Base-by-base conservation (phyloP, 2,329 filamentous ascomycete genomes). In the Verticillium longisporum region DNA sequence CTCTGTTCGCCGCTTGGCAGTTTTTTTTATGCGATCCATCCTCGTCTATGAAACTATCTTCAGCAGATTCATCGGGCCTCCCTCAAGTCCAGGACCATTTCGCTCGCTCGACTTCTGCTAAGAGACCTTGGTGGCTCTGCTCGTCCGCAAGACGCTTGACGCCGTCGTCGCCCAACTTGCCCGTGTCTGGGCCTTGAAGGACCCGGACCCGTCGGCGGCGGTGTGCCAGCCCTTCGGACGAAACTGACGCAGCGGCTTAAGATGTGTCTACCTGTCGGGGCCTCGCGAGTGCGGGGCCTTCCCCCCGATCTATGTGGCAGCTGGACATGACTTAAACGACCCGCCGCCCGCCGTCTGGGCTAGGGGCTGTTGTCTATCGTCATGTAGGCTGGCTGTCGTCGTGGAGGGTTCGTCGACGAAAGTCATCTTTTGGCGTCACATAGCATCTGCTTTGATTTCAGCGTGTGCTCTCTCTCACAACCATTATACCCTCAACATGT, bases 401-500 rank as follows among this genome's bases (percentile, higher is more conserved):
- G 59, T 55, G 37, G 26, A 60, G 37, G 34, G 18, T 26, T 32
- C 34, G 14, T 41, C 26, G 38, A 21, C 38, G 37, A 32, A 13
- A 21, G 26, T 32, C 38, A 31, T 38, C 45, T 53, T 57, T 56
- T 15, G 6, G 41, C 21, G 18, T 53, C 34, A 26, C 26, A 33
- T 21, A 55, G 11, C 41, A 4, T 36, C 53, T 54, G 61, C 37
- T 33, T 57, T 41, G 31, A 21, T 15, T 31, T 14, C n/a, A 37
- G 26, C 53, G 50, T 13, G 36, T 60, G 21, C 21, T 26, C 26
- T 26, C 26, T 4, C 26, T 3, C 4, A 26, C 4, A 26, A 55
- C 33, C 21, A 14, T 21, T 21, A 50, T 36, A 55, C 38, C 13
- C 34, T 55, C 59, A 50, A n/a, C 37, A 65, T 65, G 63, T 64